These are phyloP conservation scores for Colletotrichum sp. DNA, from an alignment of 2,329 filamentous ascomycete genomes.

Conservation along the genomic window DNA sequence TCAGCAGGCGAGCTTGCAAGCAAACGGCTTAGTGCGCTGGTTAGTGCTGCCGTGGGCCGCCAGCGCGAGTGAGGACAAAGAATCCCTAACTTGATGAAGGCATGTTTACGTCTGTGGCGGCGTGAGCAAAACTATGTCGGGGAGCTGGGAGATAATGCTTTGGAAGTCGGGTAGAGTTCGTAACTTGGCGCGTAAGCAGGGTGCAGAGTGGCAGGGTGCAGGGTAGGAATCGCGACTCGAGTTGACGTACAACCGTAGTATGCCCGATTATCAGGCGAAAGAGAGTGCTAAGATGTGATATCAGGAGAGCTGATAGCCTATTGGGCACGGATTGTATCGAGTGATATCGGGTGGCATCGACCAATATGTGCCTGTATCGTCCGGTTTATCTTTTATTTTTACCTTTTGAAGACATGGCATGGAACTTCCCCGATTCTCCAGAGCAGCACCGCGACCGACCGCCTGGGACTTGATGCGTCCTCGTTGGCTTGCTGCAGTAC, in stretches of 20 bases:
- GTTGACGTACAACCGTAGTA: not conserved
- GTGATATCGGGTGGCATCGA: not conserved
- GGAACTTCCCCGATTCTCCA: not conserved
- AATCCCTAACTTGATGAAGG: not conserved
- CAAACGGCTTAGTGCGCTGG: not conserved
- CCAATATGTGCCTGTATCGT: not conserved
- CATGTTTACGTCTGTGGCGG: not conserved
- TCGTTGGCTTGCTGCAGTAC: not conserved
- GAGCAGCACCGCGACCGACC: not conserved
- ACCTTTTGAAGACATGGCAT: not conserved
- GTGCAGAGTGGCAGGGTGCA: not conserved
- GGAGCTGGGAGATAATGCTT: not conserved
- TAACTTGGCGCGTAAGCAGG: not conserved
- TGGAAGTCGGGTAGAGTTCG: not conserved
- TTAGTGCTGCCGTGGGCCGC: not conserved
- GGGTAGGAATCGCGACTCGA: not conserved
- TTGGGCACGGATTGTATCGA: not conserved
- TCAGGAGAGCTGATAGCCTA: not conserved
- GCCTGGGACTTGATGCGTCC: not conserved
- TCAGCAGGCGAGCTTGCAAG: not conserved
- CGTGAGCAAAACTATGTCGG: not conserved
- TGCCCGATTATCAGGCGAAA: not conserved
- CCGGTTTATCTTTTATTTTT: not conserved
- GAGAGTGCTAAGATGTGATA: not conserved
- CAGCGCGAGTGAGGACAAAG: not conserved